phyloP scores from a whole-genome alignment of 805 yeast species.

The Torulaspora indica region DNA sequence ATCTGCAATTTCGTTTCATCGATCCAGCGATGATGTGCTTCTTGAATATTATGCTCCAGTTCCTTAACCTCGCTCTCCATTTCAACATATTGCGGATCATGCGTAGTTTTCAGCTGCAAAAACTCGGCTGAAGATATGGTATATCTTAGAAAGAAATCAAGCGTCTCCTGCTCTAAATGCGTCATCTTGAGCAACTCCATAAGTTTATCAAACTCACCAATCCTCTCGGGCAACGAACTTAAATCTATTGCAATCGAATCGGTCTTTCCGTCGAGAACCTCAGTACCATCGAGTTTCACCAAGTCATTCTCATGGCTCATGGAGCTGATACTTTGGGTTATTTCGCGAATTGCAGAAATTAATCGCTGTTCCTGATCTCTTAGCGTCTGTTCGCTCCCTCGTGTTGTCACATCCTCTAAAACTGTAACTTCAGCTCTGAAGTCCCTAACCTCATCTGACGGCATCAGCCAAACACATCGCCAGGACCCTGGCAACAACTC shows the following conservation, averaged over 20 bases:
- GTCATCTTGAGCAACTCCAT: slow-evolving; percentile 23
- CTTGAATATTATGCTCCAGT: slow-evolving; percentile 19
- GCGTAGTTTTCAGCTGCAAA: slow-evolving; percentile 20
- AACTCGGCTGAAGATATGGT: slow-evolving; percentile 25
- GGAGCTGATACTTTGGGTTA: slow-evolving; percentile 22
- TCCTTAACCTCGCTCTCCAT: slow-evolving; percentile 22
- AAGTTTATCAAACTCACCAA: slow-evolving; percentile 22
- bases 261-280: not conserved
- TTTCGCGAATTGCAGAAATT: slow-evolving; percentile 19
- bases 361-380: slow-evolving; percentile 23
- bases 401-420: slow-evolving; percentile 17
- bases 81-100: slow-evolving; percentile 24
- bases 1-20: slow-evolving; percentile 21
- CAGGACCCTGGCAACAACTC: not conserved
- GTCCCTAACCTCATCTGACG: slow-evolving; percentile 1
- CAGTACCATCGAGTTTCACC: slow-evolving; percentile 7
- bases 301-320: slow-evolving; percentile 24
- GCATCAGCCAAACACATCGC: not conserved
- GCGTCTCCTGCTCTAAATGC: slow-evolving; percentile 33
- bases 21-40: slow-evolving; percentile 20
- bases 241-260: slow-evolving; percentile 17
- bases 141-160: slow-evolving; percentile 32
- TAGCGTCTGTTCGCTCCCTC: slow-evolving; percentile 18
- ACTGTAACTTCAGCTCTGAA: slow-evolving; percentile 12
- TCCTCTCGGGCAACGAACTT: slow-evolving; percentile 14